These are phyloP conservation scores for Punica granatum DNA, from an alignment of 345 rosid genomes.

Conservation along the genomic window DNA sequence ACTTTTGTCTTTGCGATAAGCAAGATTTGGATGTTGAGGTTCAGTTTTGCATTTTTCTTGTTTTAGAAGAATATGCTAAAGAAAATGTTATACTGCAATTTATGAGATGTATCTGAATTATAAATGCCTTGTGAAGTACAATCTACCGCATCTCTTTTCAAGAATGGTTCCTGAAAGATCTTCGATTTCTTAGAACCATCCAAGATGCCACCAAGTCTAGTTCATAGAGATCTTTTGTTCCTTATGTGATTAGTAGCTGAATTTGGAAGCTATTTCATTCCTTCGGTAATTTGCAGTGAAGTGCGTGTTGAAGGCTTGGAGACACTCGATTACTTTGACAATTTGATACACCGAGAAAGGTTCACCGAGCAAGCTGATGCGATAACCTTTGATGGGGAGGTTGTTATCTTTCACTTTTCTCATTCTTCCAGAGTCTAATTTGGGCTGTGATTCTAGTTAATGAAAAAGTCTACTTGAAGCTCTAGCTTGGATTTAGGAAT, in stretches of 20 bases:
- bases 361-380: slow-evolving; percentile 98
- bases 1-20: not conserved
- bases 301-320: slow-evolving; percentile 97
- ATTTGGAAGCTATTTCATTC: not conserved
- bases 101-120: not conserved
- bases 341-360: slow-evolving; percentile 55
- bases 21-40: too few relatives aligned
- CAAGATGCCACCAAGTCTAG: not conserved
- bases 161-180: not conserved
- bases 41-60: not conserved
- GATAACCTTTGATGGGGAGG: slow-evolving; percentile 91
- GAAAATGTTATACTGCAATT: too few relatives aligned
- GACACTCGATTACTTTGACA: slow-evolving; percentile 91
- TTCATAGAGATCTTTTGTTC: not conserved
- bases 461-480: not conserved
- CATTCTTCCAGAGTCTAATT: not conserved
- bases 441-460: not conserved
- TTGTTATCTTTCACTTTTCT: slow-evolving; percentile 16
- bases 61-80: too few relatives aligned
- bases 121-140: not conserved
- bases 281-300: slow-evolving; percentile 54
- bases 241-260: not conserved
- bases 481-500: not conserved
- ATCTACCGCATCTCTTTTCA: not conserved
- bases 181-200: not conserved